Evolutionary conservation across 495 filamentous ascomycete genomes (phyloP).

Genomic region (Aspergillus cavernicola): DNA sequence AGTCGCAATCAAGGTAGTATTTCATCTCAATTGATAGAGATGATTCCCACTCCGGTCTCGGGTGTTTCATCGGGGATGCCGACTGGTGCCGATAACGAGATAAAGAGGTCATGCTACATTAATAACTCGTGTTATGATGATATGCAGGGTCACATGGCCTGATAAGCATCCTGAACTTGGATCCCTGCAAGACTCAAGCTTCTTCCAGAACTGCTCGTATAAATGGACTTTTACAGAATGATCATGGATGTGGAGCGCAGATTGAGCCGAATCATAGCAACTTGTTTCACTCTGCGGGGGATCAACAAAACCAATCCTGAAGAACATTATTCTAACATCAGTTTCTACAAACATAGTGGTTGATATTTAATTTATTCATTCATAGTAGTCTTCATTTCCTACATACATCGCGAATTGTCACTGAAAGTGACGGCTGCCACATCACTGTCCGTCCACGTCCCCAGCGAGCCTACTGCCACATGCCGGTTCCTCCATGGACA

Average conservation of each 20-base stretch:
- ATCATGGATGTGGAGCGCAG: neutral
- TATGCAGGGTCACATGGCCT: neutral
- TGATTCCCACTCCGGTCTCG: constrained; percentile 1
- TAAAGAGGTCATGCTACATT: constrained; percentile 1
- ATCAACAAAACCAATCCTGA: neutral
- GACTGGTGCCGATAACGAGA: neutral
- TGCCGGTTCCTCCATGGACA: constrained; percentile 6
- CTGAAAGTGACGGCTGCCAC: constrained; percentile 42
- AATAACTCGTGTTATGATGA: neutral
- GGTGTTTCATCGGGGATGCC: neutral
- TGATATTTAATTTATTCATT: constrained; percentile 13
- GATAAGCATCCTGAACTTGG: neutral
- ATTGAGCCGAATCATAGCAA: neutral
- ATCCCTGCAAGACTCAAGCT: neutral
- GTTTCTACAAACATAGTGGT: neutral
- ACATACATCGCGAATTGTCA: constrained; percentile 23
- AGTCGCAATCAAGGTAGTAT: neutral
- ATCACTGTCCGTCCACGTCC: constrained; percentile 12
- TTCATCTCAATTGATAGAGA: too few relatives aligned
- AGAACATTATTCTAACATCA: neutral
- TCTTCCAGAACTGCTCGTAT: neutral
- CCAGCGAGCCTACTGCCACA: constrained; percentile 4
- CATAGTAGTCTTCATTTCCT: constrained; percentile 17
- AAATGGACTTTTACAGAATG: neutral
- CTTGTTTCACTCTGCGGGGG: neutral